Conservation (phyloP, 2,329 filamentous ascomycete genomes). For the Simplicillium aogashimaense region DNA sequence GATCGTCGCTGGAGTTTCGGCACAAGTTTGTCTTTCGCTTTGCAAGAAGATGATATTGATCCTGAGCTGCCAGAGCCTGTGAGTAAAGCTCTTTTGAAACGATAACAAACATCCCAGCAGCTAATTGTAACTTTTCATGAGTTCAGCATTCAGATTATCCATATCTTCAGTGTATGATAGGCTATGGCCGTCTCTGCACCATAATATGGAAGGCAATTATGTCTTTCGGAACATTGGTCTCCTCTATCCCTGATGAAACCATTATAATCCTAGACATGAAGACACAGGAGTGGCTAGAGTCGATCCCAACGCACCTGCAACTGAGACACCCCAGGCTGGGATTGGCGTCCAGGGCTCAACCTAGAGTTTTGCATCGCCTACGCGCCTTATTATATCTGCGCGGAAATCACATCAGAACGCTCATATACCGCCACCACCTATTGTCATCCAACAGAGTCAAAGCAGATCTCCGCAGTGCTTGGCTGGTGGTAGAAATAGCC, state of each 20-base stretch:
- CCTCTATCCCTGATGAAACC: slow-evolving; percentile 25
- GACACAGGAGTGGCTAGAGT: slow-evolving; percentile 33
- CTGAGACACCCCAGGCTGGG: slow-evolving; percentile 26
- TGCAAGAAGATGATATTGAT: slow-evolving; percentile 39
- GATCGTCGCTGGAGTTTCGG: slow-evolving; percentile 43
- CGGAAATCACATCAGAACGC: slow-evolving; percentile 32
- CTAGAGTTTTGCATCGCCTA: slow-evolving; percentile 26
- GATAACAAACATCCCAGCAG: not conserved
- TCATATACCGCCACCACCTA: slow-evolving; percentile 32
- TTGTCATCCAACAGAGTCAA: slow-evolving; percentile 25
- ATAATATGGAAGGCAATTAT: slow-evolving; percentile 35
- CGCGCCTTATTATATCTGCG: slow-evolving; percentile 32
- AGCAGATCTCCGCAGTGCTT: slow-evolving; percentile 21
- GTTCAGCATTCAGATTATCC: slow-evolving; percentile 20
- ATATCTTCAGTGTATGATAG: slow-evolving; percentile 37
- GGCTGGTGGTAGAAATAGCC: slow-evolving; percentile 24
- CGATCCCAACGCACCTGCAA: slow-evolving; percentile 29
- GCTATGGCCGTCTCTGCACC: slow-evolving; percentile 33
- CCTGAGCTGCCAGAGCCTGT: slow-evolving; percentile 34
- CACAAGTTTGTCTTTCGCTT: slow-evolving; percentile 36
- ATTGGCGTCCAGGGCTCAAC: slow-evolving; percentile 17
- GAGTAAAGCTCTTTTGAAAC: not conserved
- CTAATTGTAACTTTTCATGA: not conserved
- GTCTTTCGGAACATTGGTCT: slow-evolving; percentile 21
- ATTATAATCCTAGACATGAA: slow-evolving; percentile 28